Evolutionary conservation across 176 grass and related monocot genomes (phyloP), one percentile per base, ranked within the genome.

Genomic region (Bothriochloa decipiens): DNA sequence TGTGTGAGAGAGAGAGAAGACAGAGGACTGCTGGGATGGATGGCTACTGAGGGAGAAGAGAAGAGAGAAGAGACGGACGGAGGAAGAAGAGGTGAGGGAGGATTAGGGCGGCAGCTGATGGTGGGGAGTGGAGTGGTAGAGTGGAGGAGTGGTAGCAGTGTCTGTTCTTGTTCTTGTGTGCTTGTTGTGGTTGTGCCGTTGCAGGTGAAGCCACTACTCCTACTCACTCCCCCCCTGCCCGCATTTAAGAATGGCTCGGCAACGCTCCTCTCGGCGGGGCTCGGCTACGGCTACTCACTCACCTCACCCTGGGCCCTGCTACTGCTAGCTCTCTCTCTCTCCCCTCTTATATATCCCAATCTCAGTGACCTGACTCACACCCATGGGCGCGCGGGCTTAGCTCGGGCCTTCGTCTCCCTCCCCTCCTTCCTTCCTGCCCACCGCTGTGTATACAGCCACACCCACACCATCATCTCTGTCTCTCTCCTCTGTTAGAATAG

Each of bases 211-310:
- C 41, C 8, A 22, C 77, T 28, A 16, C 41, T 72, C 42, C 77
- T 28, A 16, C 41, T 72, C 42, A 28, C 70, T 64, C 35, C 50
- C 65, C 75, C 50, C 65, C 76, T 43, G 15, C 22, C 26, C 65
- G 68, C 83, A 82, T 88, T 86, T 81, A 87, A 92, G 68, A 92
- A 76, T 33, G 74, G 72, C 26, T 3, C 18, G 60, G 60, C 23
- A 57, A n/a, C 52, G 46, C 39, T 8, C 16, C 32, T 68, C 15
- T 27, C 68, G 4, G 35, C 3, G 22, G 13, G 55, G 13, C 37
- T 70, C 78, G 28, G 43, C 74, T 58, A 35, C 27, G 43, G 23
- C 45, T 53, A 20, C 18, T 22, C 53, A 18, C 52, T 58, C 20
- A 3, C 22, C 22, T 23, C 22, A 60, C 55, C 55, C 55, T 60